Conservation (phyloP, 306 rosid species). For the Cicer cuneatum region DNA sequence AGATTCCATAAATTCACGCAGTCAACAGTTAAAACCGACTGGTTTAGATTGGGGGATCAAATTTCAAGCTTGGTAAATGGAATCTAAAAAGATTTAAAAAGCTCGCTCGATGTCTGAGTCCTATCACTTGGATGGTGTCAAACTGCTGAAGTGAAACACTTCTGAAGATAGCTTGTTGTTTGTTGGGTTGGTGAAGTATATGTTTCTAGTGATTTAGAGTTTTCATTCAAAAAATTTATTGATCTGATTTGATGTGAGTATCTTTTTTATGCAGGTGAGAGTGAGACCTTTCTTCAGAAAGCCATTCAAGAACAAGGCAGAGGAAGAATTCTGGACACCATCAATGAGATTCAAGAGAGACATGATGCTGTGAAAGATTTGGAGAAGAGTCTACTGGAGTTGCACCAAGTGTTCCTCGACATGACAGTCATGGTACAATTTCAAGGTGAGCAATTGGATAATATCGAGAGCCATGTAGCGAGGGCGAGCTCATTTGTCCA, state of each 20-base stretch:
- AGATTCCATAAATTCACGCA: not conserved
- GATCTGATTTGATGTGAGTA: conserved; percentile 11
- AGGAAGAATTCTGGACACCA: conserved; percentile 86
- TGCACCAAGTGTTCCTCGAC: conserved; percentile 97
- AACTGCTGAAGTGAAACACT: not conserved
- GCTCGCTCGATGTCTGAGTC: not conserved
- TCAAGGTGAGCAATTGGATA: conserved; percentile 91
- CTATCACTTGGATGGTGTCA: not conserved
- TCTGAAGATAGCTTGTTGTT: not conserved
- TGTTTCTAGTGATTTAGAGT: not conserved
- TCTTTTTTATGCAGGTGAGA: conserved; percentile 69
- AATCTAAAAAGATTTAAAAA: not conserved
- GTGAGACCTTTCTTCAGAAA: conserved; percentile 94
- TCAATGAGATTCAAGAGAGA: conserved; percentile 93
- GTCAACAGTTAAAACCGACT: not conserved
- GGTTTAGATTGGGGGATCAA: not conserved
- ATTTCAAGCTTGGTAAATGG: no score
- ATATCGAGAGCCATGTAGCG: conserved; percentile 81
- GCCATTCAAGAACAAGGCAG: conserved; percentile 97
- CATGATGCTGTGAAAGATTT: conserved; percentile 93
- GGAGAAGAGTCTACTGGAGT: conserved; percentile 84
- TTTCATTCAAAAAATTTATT: not conserved
- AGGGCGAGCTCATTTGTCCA: conserved; percentile 80
- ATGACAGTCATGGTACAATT: conserved; percentile 92
- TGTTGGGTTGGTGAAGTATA: not conserved